These are phyloP conservation scores for Ochetophila trinervis DNA, from an alignment of 306 rosid species.

Conservation along the genomic window DNA sequence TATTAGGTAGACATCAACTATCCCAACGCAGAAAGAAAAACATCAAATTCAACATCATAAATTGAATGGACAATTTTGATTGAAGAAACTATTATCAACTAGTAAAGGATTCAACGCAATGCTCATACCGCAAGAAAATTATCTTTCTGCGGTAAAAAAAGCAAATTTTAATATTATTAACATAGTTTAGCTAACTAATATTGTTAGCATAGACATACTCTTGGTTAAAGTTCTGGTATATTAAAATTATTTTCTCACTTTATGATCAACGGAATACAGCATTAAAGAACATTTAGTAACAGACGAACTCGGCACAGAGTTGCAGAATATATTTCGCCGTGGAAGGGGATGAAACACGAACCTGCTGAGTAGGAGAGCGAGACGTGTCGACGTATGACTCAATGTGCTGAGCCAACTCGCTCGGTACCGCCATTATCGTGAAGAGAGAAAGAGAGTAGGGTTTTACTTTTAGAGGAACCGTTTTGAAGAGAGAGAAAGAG, in stretches of 20 bases:
- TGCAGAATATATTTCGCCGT: neutral
- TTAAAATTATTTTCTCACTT: neutral
- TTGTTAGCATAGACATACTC: neutral
- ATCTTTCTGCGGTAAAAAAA: too few relatives aligned
- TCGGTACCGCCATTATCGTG: constrained; percentile 52
- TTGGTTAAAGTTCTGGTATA: neutral
- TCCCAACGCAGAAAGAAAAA: constrained; percentile 8
- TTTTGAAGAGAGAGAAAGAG: constrained; percentile 1
- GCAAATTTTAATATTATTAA: neutral
- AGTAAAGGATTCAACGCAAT: neutral
- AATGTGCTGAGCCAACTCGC: constrained; percentile 51
- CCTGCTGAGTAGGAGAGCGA: constrained; percentile 64
- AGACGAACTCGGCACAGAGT: neutral
- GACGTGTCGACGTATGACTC: constrained; percentile 73
- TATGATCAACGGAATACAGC: neutral
- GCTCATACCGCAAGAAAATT: too few relatives aligned
- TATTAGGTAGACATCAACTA: constrained; percentile 5
- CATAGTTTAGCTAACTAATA: neutral
- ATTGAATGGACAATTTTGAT: neutral
- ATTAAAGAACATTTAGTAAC: neutral
- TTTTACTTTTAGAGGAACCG: constrained; percentile 23
- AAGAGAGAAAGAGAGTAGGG: constrained; percentile 31
- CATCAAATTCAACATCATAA: neutral
- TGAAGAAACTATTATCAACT: neutral
- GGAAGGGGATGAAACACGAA: constrained; percentile 20